Evolutionary conservation across 2,329 filamentous ascomycete genomes (phyloP).

Genomic region (Penicillium sp.): DNA sequence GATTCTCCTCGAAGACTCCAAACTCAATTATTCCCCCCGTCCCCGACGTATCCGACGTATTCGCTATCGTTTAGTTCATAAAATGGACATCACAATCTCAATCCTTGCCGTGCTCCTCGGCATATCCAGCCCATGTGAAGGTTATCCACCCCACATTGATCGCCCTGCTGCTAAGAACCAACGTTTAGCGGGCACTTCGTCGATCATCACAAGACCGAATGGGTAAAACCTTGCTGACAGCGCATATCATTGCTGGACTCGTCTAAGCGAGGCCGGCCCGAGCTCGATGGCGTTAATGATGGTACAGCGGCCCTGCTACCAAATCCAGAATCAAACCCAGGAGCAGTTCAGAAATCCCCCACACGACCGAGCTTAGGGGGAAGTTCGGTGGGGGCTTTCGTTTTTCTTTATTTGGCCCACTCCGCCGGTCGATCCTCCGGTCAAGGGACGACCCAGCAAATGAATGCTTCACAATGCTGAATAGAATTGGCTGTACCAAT

Average conservation of each 20-base stretch:
- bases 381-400: too few species aligned
- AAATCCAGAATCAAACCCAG: conserved; percentile 4
- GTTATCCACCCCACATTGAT: conserved; percentile 2
- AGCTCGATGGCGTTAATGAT: background rate
- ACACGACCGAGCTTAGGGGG: conserved; percentile 14
- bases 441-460: background rate
- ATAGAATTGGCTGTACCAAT: background rate
- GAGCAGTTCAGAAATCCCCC: conserved; percentile 20
- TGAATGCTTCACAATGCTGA: too few species aligned
- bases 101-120: conserved; percentile 6
- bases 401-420: background rate
- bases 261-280: conserved; percentile 24
- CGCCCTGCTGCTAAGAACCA: background rate
- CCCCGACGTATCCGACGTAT: conserved; percentile 10
- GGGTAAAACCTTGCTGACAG: conserved; percentile 6
- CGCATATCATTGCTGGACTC: conserved; percentile 23
- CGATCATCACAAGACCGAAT: conserved; percentile 1
- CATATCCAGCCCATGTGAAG: conserved; percentile 4
- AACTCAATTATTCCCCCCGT: background rate
- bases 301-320: background rate
- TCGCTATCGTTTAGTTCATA: conserved; percentile 10
- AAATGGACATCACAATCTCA: background rate
- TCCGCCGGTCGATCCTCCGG: background rate
- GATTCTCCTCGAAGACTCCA: background rate
- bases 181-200: background rate